phyloP scores from a whole-genome alignment of 2,329 filamentous ascomycete genomes.

The Clonostachys solani region DNA sequence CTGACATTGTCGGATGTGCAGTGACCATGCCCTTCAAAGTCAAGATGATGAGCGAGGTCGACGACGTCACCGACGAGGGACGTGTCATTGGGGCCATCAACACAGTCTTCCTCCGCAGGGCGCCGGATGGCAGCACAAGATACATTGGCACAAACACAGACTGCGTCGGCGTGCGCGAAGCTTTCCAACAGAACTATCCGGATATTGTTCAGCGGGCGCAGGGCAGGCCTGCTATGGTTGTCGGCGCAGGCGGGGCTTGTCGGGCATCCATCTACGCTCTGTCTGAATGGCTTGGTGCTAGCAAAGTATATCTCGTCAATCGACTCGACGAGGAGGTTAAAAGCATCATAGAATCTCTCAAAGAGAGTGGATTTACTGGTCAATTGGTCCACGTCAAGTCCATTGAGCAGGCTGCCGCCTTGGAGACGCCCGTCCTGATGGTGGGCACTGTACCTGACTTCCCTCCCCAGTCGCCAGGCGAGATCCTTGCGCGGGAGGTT shows the following conservation, averaged over 20 bases:
- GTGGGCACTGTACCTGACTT: slow-evolving; percentile 9
- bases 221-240: slow-evolving; percentile 1
- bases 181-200: neutral
- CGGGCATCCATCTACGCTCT: slow-evolving; percentile 1
- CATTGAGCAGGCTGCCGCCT: slow-evolving; percentile 3
- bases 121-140: neutral
- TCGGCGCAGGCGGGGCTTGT: slow-evolving; percentile 1
- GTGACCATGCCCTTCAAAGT: slow-evolving; percentile 4
- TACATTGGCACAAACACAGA: slow-evolving; percentile 4
- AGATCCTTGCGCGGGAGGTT: slow-evolving; percentile 6
- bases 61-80: slow-evolving; percentile 1
- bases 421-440: slow-evolving; percentile 1
- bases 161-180: slow-evolving; percentile 1
- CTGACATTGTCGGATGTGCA: too few species aligned
- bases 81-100: slow-evolving; percentile 3
- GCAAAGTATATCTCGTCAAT: slow-evolving; percentile 2
- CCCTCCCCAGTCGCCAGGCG: slow-evolving; percentile 4
- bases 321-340: slow-evolving; percentile 1
- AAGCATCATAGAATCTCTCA: neutral
- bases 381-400: slow-evolving; percentile 3
- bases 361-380: neutral
- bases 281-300: neutral
- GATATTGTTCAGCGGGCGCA: neutral
- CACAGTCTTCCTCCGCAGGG: slow-evolving; percentile 1
- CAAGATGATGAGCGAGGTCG: slow-evolving; percentile 1